phyloP scores from a whole-genome alignment of 768 basidiomycete species.

The Tremella yokohamensis region DNA sequence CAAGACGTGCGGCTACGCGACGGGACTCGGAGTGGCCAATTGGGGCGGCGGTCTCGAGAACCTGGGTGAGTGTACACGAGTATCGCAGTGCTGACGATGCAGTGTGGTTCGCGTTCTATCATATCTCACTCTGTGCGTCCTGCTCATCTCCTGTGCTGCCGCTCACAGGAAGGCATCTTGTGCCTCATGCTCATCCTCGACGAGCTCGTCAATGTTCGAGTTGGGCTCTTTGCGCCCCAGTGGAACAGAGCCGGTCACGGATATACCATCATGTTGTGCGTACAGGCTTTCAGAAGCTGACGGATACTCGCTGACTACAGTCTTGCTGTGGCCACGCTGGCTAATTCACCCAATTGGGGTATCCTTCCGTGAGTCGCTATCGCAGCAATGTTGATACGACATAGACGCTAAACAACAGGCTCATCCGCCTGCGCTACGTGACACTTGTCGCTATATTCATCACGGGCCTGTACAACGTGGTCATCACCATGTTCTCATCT shows the following conservation, averaged over 20 bases:
- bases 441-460: constrained; percentile 26
- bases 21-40: constrained; percentile 34
- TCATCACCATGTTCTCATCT: background rate
- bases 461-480: constrained; percentile 32
- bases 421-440: constrained; percentile 24
- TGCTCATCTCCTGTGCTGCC: background rate
- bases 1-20: constrained; percentile 30
- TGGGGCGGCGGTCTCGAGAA: constrained; percentile 28
- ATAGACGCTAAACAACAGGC: constrained; percentile 8
- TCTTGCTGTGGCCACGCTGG: constrained; percentile 19
- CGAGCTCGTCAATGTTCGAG: constrained; percentile 34
- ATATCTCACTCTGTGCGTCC: constrained; percentile 23
- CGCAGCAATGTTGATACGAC: background rate
- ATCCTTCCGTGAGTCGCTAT: constrained; percentile 15
- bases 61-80: constrained; percentile 18
- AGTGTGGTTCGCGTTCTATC: constrained; percentile 39
- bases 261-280: constrained; percentile 41
- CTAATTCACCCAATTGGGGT: constrained; percentile 28
- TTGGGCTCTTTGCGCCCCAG: constrained; percentile 40
- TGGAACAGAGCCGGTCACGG: constrained; percentile 35
- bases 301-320: constrained; percentile 5
- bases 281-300: constrained; percentile 10
- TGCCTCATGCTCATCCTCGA: constrained; percentile 32
- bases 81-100: background rate
- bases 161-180: constrained; percentile 22